A percentile compares a stretch with the other conserved stretches of the same genome.
These are phyloP conservation scores for Spathaspora arborariae DNA, from an alignment of 805 yeast genomes.

Conservation along the genomic window DNA sequence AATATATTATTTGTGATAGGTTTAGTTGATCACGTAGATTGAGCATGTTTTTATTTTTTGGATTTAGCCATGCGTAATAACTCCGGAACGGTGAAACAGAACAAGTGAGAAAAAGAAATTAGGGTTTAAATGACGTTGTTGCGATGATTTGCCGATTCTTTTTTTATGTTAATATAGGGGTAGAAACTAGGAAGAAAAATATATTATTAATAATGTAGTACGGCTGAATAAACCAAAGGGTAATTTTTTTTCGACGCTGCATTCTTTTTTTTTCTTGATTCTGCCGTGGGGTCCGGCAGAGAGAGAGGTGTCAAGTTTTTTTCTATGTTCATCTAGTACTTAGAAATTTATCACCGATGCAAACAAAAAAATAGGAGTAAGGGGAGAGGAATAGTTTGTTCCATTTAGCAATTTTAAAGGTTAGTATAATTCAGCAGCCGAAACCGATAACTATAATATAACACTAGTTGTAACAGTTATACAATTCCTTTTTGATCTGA, in stretches of 20 bases:
- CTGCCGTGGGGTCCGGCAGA: slow-evolving; percentile 2
- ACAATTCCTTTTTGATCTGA: not conserved
- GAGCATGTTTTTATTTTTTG: too few species aligned
- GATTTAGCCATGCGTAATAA: not conserved
- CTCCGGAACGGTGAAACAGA: not conserved
- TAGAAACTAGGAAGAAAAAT: not conserved
- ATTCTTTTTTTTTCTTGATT: not conserved
- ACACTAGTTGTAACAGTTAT: too few species aligned
- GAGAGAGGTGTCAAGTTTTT: not conserved
- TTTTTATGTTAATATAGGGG: not conserved
- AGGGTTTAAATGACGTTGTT: not conserved
- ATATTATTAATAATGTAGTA: not conserved
- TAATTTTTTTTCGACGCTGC: not conserved
- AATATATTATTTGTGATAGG: not conserved
- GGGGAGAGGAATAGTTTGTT: not conserved
- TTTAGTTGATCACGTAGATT: not conserved
- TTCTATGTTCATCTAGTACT: not conserved
- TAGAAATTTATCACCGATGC: not conserved
- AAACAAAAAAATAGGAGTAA: not conserved
- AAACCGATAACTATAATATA: not conserved
- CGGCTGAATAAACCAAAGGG: not conserved
- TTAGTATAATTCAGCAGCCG: not conserved
- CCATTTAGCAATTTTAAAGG: not conserved
- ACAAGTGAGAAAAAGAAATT: not conserved
- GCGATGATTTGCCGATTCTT: not conserved